A percentile compares a stretch with the other conserved stretches of the same genome.
Evolutionary conservation across 371 early-diverging fungal genomes (phyloP).

Genomic region (Choanephora cucurbitarum): DNA sequence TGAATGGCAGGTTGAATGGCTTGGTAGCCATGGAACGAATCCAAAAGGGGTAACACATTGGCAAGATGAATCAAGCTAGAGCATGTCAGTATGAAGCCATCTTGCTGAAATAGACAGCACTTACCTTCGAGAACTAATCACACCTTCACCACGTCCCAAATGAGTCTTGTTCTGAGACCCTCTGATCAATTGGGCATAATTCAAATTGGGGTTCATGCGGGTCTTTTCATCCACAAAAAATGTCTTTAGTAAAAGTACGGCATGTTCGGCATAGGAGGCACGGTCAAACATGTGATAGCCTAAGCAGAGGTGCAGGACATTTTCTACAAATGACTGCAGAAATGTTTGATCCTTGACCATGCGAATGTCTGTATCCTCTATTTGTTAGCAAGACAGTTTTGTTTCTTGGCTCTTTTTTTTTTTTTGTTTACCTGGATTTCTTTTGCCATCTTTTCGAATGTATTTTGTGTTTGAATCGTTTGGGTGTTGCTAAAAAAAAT

Average conservation of each 20-base stretch:
- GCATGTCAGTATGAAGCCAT: background rate
- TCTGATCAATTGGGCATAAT: slow-evolving; percentile 44
- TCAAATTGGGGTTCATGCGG: slow-evolving; percentile 44
- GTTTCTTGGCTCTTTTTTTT: background rate
- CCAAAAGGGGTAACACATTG: slow-evolving; percentile 34
- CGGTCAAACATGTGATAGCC: slow-evolving; percentile 34
- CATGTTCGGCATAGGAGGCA: slow-evolving; percentile 34
- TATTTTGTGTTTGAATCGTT: slow-evolving; percentile 21
- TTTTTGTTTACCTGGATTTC: slow-evolving; percentile 37
- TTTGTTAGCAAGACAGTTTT: background rate
- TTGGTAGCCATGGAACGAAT: slow-evolving; percentile 18
- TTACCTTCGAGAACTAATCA: slow-evolving; percentile 43
- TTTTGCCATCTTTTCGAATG: slow-evolving; percentile 42
- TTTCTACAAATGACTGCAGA: slow-evolving; percentile 41
- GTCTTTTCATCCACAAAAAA: slow-evolving; percentile 40
- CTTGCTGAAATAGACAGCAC: background rate
- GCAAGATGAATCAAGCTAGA: slow-evolving; percentile 35
- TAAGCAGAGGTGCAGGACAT: slow-evolving; percentile 30
- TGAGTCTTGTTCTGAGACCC: slow-evolving; percentile 32
- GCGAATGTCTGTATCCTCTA: slow-evolving; percentile 21
- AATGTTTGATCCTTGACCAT: slow-evolving; percentile 37
- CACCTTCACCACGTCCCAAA: slow-evolving; percentile 38
- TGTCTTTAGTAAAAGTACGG: slow-evolving; percentile 27
- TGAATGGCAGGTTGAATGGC: slow-evolving; percentile 11
- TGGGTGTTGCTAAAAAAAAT: slow-evolving; percentile 15